A percentile compares a stretch with the other conserved stretches of the same genome.
Conservation (phyloP, 140 eudicot genomes). For the Flaveria floridana region DNA sequence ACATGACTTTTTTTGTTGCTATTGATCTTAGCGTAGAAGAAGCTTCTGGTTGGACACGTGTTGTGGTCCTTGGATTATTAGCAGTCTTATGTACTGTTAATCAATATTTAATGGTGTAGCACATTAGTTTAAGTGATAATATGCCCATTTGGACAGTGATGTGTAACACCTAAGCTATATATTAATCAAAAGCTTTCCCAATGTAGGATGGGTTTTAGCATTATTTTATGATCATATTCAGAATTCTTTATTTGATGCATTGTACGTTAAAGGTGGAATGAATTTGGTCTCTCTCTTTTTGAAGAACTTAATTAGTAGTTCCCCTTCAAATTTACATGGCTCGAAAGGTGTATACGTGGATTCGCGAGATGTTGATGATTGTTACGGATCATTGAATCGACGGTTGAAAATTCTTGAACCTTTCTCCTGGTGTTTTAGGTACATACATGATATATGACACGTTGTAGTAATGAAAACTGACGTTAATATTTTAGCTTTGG, state of each 20-base stretch:
- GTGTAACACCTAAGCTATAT: constrained; percentile 37
- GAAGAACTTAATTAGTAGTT: constrained; percentile 28
- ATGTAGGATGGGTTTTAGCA: constrained; percentile 33
- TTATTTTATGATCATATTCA: constrained; percentile 23
- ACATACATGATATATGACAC: constrained; percentile 18
- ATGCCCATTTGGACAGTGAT: constrained; percentile 44
- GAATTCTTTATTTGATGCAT: constrained; percentile 20
- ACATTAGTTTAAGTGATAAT: constrained; percentile 41
- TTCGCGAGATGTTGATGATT: constrained; percentile 23
- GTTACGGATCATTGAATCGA: constrained; percentile 22
- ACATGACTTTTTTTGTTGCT: constrained; percentile 23
- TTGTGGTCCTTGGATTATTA: constrained; percentile 20
- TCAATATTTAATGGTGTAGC: constrained; percentile 27
- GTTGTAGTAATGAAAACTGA: constrained; percentile 11
- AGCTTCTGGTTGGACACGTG: constrained; percentile 71
- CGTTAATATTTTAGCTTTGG: not conserved
- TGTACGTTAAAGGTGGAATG: constrained; percentile 38
- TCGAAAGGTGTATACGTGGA: constrained; percentile 35
- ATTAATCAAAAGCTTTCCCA: constrained; percentile 37
- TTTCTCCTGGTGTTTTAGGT: constrained; percentile 35
- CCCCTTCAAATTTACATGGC: constrained; percentile 28
- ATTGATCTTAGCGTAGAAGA: constrained; percentile 32
- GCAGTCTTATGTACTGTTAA: constrained; percentile 30
- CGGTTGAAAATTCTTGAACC: constrained; percentile 21
- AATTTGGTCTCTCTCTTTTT: constrained; percentile 38